Base-by-base conservation (phyloP, 1,284 basidiomycete species). In the Moesziomyces antarcticus region DNA sequence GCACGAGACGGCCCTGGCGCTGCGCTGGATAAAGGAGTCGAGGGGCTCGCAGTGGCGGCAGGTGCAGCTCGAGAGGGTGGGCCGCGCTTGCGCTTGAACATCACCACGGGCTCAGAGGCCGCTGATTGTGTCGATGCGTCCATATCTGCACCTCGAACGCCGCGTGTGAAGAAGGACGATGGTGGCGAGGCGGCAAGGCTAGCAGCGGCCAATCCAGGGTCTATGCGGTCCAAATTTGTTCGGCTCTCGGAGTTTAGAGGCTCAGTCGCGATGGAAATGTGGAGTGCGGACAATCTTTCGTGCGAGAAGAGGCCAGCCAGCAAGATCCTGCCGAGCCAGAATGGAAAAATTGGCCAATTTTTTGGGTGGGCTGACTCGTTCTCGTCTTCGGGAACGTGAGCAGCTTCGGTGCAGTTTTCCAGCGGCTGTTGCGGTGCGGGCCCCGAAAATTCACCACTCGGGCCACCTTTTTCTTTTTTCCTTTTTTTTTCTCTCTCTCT, bases 81-180 rank as follows among this genome's bases (percentile, higher is more conserved):
- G 3, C 65, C 65, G 13, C 71, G 71, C 55, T 73, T 73, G 18
- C 61, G 48, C 45, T 73, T 73, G 52, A 73, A 73, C 16, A 68
- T 42, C 16, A 73, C 60, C 1, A 57, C 21, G 4, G 60, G 27
- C 5, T 56, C 21, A 5, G 59, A 33, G 20, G 37, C 24, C 21
- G 30, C 41, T 4, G 51, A 22, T 1, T 52, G 55, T 42, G 55
- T n/a, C 3, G 50, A 27, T 14, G 40, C 41, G 22, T 63, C 53
- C 52, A 66, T 66, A 8, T 16, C 41, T 5, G 2, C 18, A 40
- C 18, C 5, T 10, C n/a, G 48, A 6, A 27, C 24, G 20, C 10
- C 20, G 42, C 18, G 21, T n/a, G 16, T 27, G 1, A 46, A 40
- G 22, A 20, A 25, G 35, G 53, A 9, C 3, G 20, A 33, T 51